These are phyloP conservation scores for Pichia deserticola DNA, from an alignment of 805 yeast genomes.

Conservation along the genomic window DNA sequence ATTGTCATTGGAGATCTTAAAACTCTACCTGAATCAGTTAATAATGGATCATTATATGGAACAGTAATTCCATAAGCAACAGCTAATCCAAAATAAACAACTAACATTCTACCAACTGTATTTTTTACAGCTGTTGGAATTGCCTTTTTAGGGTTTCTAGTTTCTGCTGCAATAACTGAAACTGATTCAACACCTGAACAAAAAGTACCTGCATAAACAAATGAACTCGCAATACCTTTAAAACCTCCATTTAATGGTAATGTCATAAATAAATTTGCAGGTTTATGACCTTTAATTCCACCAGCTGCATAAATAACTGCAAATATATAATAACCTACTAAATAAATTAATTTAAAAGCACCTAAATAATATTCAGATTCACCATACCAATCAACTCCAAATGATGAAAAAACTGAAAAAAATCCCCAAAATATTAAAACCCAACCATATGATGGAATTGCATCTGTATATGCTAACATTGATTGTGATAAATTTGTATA, in stretches of 20 bases:
- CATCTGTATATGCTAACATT: slow-evolving; percentile 42
- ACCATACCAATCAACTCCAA: slow-evolving; percentile 49
- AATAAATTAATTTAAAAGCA: slow-evolving; percentile 38
- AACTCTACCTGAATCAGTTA: slow-evolving; percentile 31
- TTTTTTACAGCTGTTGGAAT: slow-evolving; percentile 54
- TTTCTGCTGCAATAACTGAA: slow-evolving; percentile 52
- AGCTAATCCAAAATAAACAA: slow-evolving; percentile 44
- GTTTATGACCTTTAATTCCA: slow-evolving; percentile 27
- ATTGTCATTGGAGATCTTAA: slow-evolving; percentile 43
- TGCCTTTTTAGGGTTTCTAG: slow-evolving; percentile 49
- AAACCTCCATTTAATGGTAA: slow-evolving; percentile 23
- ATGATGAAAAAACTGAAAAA: slow-evolving; percentile 41
- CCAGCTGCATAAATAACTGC: slow-evolving; percentile 41
- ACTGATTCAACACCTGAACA: slow-evolving; percentile 23
- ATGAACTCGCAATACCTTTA: slow-evolving; percentile 20
- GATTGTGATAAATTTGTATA: slow-evolving; percentile 47
- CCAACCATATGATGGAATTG: slow-evolving; percentile 50
- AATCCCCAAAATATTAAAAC: slow-evolving; percentile 44
- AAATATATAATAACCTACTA: slow-evolving; percentile 44
- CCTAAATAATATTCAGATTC: slow-evolving; percentile 51
- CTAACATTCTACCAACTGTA: slow-evolving; percentile 48
- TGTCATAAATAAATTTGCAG: slow-evolving; percentile 32
- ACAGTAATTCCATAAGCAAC: slow-evolving; percentile 54
- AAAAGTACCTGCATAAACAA: slow-evolving; percentile 19
- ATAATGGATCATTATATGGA: slow-evolving; percentile 45